Conservation (phyloP, 768 basidiomycete genomes). For the Termitomyces bulborhizus region DNA sequence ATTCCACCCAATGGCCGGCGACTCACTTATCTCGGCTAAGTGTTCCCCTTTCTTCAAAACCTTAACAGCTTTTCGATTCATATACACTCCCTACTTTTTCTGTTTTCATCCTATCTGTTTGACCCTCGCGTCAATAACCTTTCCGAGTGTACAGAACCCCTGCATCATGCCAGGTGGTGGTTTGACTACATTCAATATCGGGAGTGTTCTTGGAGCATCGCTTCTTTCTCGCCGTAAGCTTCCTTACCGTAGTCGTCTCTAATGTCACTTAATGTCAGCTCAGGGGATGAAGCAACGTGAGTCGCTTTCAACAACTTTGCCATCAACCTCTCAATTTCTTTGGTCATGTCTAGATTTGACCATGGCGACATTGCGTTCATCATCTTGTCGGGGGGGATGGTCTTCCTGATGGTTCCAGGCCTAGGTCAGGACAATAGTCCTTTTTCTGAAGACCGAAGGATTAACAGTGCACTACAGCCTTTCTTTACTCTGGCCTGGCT, state of each 20-base stretch:
- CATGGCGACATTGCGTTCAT: constrained; percentile 70
- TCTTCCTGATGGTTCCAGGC: constrained; percentile 74
- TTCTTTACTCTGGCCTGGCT: constrained; percentile 68
- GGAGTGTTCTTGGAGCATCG: constrained; percentile 1
- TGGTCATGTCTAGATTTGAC: constrained; percentile 43
- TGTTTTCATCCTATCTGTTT: not conserved
- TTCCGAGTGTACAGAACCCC: not conserved
- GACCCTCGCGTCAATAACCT: not conserved
- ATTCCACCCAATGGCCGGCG: constrained; percentile 2
- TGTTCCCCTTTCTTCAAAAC: constrained; percentile 4
- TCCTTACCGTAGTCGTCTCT: not conserved
- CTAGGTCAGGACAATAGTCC: constrained; percentile 36
- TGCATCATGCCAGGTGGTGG: constrained; percentile 8
- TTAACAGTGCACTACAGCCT: constrained; percentile 35
- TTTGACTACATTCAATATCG: not conserved
- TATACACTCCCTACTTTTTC: not conserved
- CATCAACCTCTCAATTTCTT: not conserved
- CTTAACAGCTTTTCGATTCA: not conserved
- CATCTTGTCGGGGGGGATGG: constrained; percentile 61
- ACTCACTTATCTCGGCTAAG: constrained; percentile 16
- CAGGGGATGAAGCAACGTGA: constrained; percentile 16
- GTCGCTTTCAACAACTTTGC: not conserved
- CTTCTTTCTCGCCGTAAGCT: constrained; percentile 11
- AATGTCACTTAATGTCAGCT: not conserved
- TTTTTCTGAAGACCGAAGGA: not conserved